A percentile compares a stretch with the other conserved stretches of the same genome.
Evolutionary conservation across 73 alveolate genomes (phyloP).

Genomic region (Breviolum minutum): DNA sequence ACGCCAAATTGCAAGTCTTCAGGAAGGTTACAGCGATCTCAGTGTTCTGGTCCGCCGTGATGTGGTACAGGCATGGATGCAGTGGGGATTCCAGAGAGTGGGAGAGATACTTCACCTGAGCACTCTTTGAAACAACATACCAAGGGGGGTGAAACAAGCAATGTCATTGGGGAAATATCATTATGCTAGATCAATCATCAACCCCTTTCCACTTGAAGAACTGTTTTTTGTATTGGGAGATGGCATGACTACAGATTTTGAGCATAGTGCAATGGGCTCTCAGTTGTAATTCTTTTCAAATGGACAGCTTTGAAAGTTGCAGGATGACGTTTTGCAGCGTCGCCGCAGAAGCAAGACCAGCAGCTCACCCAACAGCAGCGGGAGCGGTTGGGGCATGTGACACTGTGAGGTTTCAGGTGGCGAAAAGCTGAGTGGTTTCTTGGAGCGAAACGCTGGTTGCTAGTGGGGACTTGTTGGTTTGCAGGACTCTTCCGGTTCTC

Average conservation of each 20-base stretch:
- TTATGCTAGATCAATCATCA: too few species aligned
- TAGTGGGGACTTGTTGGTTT: background rate
- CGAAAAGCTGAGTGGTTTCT: background rate
- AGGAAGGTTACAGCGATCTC: constrained; percentile 84
- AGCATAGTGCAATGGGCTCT: too few species aligned
- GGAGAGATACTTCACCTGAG: background rate
- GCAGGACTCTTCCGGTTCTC: constrained; percentile 5
- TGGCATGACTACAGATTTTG: too few species aligned
- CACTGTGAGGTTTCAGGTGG: too few species aligned
- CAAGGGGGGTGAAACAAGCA: too few species aligned
- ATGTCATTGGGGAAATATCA: too few species aligned
- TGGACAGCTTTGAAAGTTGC: background rate
- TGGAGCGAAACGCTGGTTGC: background rate
- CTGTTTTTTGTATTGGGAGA: too few species aligned
- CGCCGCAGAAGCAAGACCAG: constrained; percentile 63
- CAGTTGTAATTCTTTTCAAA: background rate
- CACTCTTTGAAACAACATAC: too few species aligned
- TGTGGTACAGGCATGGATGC: constrained; percentile 10
- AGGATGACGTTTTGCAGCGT: constrained; percentile 50
- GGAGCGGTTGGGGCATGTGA: background rate
- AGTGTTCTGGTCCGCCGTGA: constrained; percentile 74
- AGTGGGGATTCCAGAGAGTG: background rate
- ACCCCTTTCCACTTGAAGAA: too few species aligned
- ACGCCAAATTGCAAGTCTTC: background rate
- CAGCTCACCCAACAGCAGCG: constrained; percentile 18